Evolutionary conservation across 139 green algal species (phyloP).

Genomic region (Chlamydomonas sp.): DNA sequence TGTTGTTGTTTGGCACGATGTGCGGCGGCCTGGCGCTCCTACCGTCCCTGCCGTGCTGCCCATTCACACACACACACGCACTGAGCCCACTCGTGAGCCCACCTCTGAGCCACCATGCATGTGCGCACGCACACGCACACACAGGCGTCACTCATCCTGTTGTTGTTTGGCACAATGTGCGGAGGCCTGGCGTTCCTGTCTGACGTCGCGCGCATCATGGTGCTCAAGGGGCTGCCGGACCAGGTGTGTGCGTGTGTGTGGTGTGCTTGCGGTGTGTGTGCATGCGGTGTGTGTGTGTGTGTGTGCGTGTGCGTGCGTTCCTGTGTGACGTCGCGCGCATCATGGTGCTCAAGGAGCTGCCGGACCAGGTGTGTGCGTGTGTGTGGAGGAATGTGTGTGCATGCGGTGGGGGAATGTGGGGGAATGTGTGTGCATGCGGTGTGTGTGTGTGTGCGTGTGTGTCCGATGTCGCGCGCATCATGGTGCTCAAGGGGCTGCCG

Average conservation of each 20-base stretch:
- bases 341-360: slow-evolving; percentile 24
- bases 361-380: neutral
- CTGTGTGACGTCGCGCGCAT: slow-evolving; percentile 53
- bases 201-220: slow-evolving; percentile 45
- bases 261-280: too few species aligned
- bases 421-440: too few species aligned
- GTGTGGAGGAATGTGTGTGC: too few species aligned
- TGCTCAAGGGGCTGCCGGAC: slow-evolving; percentile 16
- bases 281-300: too few species aligned
- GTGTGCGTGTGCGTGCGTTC: too few species aligned
- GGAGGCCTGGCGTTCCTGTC: slow-evolving; percentile 69
- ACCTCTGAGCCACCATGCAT: too few species aligned
- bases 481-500: slow-evolving; percentile 23
- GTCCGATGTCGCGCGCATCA: slow-evolving; percentile 45
- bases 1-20: slow-evolving; percentile 73
- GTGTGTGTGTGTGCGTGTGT: too few species aligned
- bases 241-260: too few species aligned
- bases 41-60: slow-evolving; percentile 41
- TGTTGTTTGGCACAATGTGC: slow-evolving; percentile 71
- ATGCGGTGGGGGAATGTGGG: too few species aligned
- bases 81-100: too few species aligned
- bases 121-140: too few species aligned
- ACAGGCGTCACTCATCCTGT: slow-evolving; percentile 56
- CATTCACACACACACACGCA: too few species aligned
- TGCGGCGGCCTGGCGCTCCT: slow-evolving; percentile 69